Evolutionary conservation across 2,329 filamentous ascomycete genomes (phyloP).

Genomic region (Fusarium pseudograminearum): DNA sequence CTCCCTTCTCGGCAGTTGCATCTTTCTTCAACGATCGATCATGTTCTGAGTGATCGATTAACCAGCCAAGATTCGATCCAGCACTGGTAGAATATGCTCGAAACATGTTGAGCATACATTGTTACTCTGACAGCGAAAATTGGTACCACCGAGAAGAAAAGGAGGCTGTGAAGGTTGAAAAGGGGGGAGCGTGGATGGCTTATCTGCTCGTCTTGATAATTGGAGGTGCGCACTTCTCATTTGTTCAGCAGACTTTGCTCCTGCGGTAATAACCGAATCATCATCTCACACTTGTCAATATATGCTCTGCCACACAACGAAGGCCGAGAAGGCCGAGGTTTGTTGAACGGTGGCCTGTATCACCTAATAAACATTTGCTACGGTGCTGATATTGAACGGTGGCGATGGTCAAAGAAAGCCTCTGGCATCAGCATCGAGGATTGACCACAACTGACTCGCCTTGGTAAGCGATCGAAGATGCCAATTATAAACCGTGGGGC

Average conservation of each 20-base stretch:
- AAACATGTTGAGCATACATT: background rate
- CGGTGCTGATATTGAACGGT: background rate
- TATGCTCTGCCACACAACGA: background rate
- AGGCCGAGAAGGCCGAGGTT: background rate
- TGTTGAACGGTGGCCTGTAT: background rate
- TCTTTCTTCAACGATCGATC: background rate
- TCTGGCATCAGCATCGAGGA: background rate
- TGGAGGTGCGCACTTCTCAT: background rate
- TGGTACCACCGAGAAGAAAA: background rate
- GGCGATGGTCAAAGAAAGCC: background rate
- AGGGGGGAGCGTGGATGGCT: background rate
- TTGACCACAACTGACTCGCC: background rate
- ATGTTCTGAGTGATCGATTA: background rate
- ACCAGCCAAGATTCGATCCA: background rate
- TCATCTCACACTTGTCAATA: background rate
- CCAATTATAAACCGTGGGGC: background rate
- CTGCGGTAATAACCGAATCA: background rate
- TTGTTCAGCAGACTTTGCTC: background rate
- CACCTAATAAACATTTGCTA: background rate
- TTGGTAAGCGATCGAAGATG: background rate
- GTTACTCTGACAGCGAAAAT: background rate
- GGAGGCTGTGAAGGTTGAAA: background rate
- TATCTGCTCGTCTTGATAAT: background rate
- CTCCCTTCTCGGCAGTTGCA: background rate
- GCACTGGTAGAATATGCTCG: background rate